These are phyloP conservation scores for Rhodotorula sphaerocarpa DNA, from an alignment of 768 basidiomycete species.

Conservation along the genomic window DNA sequence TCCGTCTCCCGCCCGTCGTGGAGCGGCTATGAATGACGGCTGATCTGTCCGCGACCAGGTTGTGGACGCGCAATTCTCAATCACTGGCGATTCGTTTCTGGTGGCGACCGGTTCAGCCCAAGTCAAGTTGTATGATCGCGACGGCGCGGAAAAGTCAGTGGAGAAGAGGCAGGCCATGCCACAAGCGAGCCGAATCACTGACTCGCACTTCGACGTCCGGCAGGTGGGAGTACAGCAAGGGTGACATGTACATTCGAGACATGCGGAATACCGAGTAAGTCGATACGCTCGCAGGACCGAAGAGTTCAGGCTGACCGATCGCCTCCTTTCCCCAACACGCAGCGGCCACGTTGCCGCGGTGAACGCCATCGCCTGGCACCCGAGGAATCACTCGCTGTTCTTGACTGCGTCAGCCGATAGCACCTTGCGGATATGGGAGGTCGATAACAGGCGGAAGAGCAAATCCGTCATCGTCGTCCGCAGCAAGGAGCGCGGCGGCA, in stretches of 20 bases:
- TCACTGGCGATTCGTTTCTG: conserved; percentile 67
- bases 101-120: conserved; percentile 81
- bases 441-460: conserved; percentile 83
- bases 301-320: background rate
- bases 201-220: conserved; percentile 35
- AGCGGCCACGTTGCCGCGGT: conserved; percentile 93
- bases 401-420: conserved; percentile 93
- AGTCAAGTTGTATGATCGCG: conserved; percentile 79
- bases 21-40: background rate
- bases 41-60: conserved; percentile 51
- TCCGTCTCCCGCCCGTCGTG: background rate
- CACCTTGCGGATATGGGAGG: conserved; percentile 96
- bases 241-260: conserved; percentile 95
- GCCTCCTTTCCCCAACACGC: background rate
- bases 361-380: conserved; percentile 86
- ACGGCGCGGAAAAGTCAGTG: conserved; percentile 85
- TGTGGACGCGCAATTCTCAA: conserved; percentile 79
- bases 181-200: no score
- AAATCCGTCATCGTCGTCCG: conserved; percentile 94
- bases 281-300: background rate
- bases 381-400: conserved; percentile 70
- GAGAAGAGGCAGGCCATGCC: no score
- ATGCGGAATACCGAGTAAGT: conserved; percentile 96
- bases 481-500: conserved; percentile 64
- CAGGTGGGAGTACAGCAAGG: conserved; percentile 61